These are phyloP conservation scores for Truncatella angustata DNA, from an alignment of 2,329 filamentous ascomycete genomes.

Conservation along the genomic window DNA sequence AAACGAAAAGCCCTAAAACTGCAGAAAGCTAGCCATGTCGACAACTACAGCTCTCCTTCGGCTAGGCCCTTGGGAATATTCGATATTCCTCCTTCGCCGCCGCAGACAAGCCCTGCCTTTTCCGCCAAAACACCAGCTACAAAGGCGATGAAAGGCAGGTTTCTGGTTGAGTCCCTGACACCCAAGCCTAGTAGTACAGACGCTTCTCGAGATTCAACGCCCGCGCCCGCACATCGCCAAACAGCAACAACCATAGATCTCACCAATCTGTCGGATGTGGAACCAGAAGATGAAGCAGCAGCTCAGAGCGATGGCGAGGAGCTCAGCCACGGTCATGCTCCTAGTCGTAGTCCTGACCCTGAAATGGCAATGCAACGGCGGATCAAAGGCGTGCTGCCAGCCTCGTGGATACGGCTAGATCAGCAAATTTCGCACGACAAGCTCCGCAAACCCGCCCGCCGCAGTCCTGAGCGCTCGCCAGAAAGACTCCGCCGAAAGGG, in stretches of 20 bases:
- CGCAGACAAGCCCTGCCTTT: slow-evolving; percentile 33
- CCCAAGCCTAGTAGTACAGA: slow-evolving; percentile 27
- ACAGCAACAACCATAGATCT: slow-evolving; percentile 23
- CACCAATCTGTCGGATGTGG: slow-evolving; percentile 18
- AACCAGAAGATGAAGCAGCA: slow-evolving; percentile 14
- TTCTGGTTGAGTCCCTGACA: slow-evolving; percentile 16
- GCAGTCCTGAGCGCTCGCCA: slow-evolving; percentile 32
- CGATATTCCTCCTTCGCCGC: slow-evolving; percentile 37
- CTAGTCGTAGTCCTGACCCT: slow-evolving; percentile 27
- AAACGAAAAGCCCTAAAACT: slow-evolving; percentile 22
- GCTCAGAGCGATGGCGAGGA: slow-evolving; percentile 28
- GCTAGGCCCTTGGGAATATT: slow-evolving; percentile 26
- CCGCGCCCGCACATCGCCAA: slow-evolving; percentile 17
- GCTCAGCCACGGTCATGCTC: slow-evolving; percentile 29
- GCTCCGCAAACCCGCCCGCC: slow-evolving; percentile 25
- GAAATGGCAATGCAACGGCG: slow-evolving; percentile 20
- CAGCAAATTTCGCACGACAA: slow-evolving; percentile 38
- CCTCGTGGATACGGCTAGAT: slow-evolving; percentile 65
- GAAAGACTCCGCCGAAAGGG: slow-evolving; percentile 42
- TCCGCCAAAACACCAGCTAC: slow-evolving; percentile 13
- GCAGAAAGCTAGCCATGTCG: slow-evolving; percentile 11
- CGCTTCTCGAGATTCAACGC: slow-evolving; percentile 24
- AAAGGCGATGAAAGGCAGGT: slow-evolving; percentile 12
- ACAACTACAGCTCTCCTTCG: slow-evolving; percentile 14
- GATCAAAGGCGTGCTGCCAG: slow-evolving; percentile 62